These are phyloP conservation scores for Suillus placidus DNA, from an alignment of 768 basidiomycete species.

Conservation along the genomic window DNA sequence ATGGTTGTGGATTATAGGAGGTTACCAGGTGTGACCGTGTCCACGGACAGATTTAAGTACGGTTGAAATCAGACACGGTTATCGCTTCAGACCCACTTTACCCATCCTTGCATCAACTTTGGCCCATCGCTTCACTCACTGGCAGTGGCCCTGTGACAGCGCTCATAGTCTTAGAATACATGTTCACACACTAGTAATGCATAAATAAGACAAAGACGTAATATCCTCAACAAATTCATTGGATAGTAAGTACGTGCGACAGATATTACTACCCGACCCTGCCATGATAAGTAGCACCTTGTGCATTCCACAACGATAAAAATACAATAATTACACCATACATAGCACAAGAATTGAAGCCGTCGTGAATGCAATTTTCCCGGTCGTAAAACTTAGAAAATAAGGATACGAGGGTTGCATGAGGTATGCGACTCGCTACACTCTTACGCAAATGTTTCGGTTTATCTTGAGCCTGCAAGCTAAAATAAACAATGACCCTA, in stretches of 20 bases:
- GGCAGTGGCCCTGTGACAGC: background rate
- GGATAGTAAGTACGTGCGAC: background rate
- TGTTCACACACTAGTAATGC: background rate
- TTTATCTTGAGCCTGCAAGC: constrained; percentile 51
- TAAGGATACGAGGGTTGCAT: constrained; percentile 29
- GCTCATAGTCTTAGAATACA: background rate
- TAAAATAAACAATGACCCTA: constrained; percentile 61
- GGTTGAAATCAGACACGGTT: background rate
- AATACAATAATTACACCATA: constrained; percentile 6
- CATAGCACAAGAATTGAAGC: background rate
- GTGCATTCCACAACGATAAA: background rate
- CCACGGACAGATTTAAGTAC: background rate
- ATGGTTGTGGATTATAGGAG: constrained; percentile 35
- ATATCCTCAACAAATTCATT: constrained; percentile 1
- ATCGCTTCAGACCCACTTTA: background rate
- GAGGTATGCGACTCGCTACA: constrained; percentile 34
- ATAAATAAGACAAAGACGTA: constrained; percentile 11
- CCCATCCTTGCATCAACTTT: background rate
- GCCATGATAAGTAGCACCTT: constrained; percentile 7
- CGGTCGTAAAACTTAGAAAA: constrained; percentile 18
- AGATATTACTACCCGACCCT: background rate
- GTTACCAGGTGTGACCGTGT: background rate
- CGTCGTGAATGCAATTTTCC: constrained; percentile 6
- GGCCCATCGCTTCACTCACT: background rate
- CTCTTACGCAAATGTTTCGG: constrained; percentile 44